phyloP scores from a whole-genome alignment of 2,329 filamentous ascomycete species.

The Alternaria ethzedia region DNA sequence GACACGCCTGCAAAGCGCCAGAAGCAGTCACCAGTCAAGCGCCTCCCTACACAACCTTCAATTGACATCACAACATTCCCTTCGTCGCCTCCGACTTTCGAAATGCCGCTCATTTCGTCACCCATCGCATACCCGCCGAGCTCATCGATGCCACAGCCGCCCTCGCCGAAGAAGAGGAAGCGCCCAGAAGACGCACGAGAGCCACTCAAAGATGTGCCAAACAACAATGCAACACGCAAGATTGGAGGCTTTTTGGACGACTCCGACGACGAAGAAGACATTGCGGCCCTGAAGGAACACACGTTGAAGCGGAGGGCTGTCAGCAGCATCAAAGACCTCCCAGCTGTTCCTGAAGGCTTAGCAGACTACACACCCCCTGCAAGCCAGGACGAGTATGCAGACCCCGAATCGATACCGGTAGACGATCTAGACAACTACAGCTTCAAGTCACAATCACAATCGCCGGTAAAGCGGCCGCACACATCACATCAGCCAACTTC shows the following conservation, averaged over 20 bases:
- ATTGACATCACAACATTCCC: constrained; percentile 22
- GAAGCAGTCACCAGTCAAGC: constrained; percentile 12
- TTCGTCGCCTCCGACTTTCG: constrained; percentile 59
- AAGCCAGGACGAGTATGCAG: constrained; percentile 38
- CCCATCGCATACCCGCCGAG: constrained; percentile 63
- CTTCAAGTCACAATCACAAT: constrained; percentile 33
- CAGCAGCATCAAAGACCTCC: constrained; percentile 35
- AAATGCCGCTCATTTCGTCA: constrained; percentile 68
- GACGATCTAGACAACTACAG: constrained; percentile 37
- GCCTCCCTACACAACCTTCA: constrained; percentile 18
- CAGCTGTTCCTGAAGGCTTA: constrained; percentile 28
- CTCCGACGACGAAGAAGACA: constrained; percentile 51
- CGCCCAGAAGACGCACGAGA: constrained; percentile 35
- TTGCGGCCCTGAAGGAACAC: constrained; percentile 49
- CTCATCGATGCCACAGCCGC: constrained; percentile 49
- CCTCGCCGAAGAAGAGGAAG: constrained; percentile 50
- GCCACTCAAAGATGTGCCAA: constrained; percentile 41
- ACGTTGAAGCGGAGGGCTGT: constrained; percentile 44
- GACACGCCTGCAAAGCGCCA: constrained; percentile 42
- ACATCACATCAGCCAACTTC: constrained; percentile 20
- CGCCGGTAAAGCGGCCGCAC: constrained; percentile 26
- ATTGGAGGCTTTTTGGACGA: constrained; percentile 49
- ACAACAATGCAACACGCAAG: constrained; percentile 44
- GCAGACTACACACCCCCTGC: constrained; percentile 43
- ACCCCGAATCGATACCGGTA: constrained; percentile 39